Evolutionary conservation across 2,329 filamentous ascomycete species (phyloP), one percentile per base, ranked within the genome.

Genomic region (Neonectria magnoliae): DNA sequence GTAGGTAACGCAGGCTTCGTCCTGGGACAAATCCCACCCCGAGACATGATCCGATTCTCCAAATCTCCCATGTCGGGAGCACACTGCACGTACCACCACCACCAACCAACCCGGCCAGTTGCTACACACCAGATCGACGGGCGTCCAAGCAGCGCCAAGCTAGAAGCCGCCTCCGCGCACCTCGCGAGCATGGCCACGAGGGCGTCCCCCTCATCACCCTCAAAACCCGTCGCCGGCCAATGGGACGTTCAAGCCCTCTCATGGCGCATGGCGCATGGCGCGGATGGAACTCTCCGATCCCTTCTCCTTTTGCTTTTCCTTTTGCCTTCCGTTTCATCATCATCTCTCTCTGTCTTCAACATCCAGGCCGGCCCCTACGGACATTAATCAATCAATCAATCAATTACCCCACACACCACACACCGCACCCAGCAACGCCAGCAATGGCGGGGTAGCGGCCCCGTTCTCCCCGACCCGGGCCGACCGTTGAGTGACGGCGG

Each of bases 361-460:
- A 14, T 5, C 11, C 33, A 36, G 33, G 33, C 60, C 52, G 55
- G 57, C 57, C 57, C 60, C 57, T 18, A 38, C 54, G 42, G 45
- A 38, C 16, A 51, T 51, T 3, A 10, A 9, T 42, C 29, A 20
- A 60, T 57, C 67, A 42, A 8, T 25, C 8, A 20, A 9, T 42
- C 48, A 14, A 60, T 57, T 68, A 42, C 71, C 69, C 71, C 71
- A 68, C 69, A 69, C 41, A 56, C 42, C n/a, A n/a, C n/a, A n/a
- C n/a, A n/a, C n/a, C n/a, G n/a, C n/a, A n/a, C n/a, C 56, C 38
- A 18, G 8, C 38, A 41, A 9, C 16, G 3, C 38, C 38, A 69
- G 67, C 69, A 69, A 67, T 70, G 67, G 69, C 69, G 70, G 70
- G 69, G 72, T 73, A 71, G 62, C 66, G 62, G 60, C 55, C 67